Evolutionary conservation across 2,329 filamentous ascomycete species (phyloP), one percentile per base, ranked within the genome.

Genomic region (Aureobasidium sp.): DNA sequence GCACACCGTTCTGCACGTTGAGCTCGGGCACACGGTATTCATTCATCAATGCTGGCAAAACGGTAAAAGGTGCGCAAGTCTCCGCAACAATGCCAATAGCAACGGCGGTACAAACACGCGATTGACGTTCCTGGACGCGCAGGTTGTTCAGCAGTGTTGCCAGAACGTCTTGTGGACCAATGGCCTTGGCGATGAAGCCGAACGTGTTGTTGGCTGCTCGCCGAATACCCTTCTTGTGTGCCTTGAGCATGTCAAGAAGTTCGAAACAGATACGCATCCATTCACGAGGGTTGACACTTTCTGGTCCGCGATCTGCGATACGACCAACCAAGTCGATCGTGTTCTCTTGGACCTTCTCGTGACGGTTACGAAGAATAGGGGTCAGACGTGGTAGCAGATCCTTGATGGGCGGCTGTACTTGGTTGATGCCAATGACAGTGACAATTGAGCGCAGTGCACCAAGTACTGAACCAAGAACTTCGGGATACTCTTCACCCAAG

Each of bases 201-300:
- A 99, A 99, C 0, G 94, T 99, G 80, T 99, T 99, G 84, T 99
- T 99, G 69, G 94, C 95, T 26, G 94, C 94, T 75, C 94, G 88
- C 67, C 94, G 89, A 68, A 99, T 99, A 67, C 94, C 95, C 82
- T 99, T 99, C 79, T 99, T 99, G 81, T 99, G 94, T 7, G 94
- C 94, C 78, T 99, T 99, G 70, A 99, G 84, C 94, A 99, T 99
- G 77, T 99, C 94, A 34, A 99, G 85, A 60, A 99, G 81, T 79
- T 99, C 94, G 76, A 99, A 99, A 78, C 94, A 99, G 74, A 99
- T 99, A 73, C 94, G 87, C 95, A 99, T 99, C 94, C 94, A 99
- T 77, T 99, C 94, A 71, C 94, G 86, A 15, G 94, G 92, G 72
- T 96, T 96, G 73, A 99, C 94, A 66, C 89, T 93, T 76, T 99